phyloP scores from a whole-genome alignment of 2,329 filamentous ascomycete genomes.

The Talaromyces albobiverticillius region DNA sequence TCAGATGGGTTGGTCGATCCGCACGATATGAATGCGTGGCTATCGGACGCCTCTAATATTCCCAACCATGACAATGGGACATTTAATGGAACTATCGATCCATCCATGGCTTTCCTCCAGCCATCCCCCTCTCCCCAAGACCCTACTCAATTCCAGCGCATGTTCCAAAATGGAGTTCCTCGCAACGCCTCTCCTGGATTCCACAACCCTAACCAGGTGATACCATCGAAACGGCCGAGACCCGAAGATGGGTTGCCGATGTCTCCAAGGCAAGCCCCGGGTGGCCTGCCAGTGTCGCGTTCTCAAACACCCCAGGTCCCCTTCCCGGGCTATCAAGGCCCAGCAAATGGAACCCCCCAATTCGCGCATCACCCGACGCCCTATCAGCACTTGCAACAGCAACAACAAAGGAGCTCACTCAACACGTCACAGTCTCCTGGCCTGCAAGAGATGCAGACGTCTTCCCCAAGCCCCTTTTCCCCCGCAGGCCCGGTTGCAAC shows the following conservation, averaged over 20 bases:
- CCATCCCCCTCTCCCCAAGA: constrained; percentile 47
- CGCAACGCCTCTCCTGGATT: constrained; percentile 80
- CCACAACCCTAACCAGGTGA: constrained; percentile 73
- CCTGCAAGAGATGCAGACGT: constrained; percentile 81
- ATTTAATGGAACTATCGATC: constrained; percentile 47
- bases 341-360: constrained; percentile 60
- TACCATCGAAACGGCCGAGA: constrained; percentile 84
- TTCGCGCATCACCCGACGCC: constrained; percentile 61
- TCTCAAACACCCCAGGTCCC: constrained; percentile 84
- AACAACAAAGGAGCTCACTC: constrained; percentile 67
- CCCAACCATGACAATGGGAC: constrained; percentile 49
- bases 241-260: constrained; percentile 82
- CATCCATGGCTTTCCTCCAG: constrained; percentile 48
- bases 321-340: constrained; percentile 68
- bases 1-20: constrained; percentile 47
- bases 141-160: constrained; percentile 55
- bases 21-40: constrained; percentile 53
- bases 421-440: constrained; percentile 92
- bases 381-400: constrained; percentile 69
- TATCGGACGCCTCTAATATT: constrained; percentile 46
- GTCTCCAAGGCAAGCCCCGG: constrained; percentile 73
- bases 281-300: constrained; percentile 75
- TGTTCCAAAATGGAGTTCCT: constrained; percentile 83
- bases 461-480: constrained; percentile 88
- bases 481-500: constrained; percentile 67